Evolutionary conservation across 192 early-diverging fungal species (phyloP).

Genomic region (Podochytrium sp.): DNA sequence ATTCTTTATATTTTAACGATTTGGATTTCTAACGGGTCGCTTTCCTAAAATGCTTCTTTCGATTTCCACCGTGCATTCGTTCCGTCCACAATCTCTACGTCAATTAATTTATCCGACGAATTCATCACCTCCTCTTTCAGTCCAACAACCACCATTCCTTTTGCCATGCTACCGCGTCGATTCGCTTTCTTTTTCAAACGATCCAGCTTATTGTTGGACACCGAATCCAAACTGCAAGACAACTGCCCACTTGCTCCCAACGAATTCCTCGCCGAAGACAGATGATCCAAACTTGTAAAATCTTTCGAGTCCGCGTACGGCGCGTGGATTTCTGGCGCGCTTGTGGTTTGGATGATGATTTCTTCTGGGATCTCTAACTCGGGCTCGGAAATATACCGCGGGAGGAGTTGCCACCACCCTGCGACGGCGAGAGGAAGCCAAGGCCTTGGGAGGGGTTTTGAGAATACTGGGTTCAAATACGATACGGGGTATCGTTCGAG

Average conservation of each 20-base stretch:
- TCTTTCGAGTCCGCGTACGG: background rate
- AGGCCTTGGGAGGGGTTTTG: constrained; percentile 39
- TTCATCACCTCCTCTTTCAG: constrained; percentile 1
- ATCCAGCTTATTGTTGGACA: background rate
- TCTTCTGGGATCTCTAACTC: background rate
- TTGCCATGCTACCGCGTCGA: constrained; percentile 15
- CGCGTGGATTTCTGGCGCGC: background rate
- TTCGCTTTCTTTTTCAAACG: constrained; percentile 1
- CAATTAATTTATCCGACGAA: background rate
- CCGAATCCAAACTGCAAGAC: background rate
- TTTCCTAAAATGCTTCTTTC: background rate
- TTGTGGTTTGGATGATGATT: background rate
- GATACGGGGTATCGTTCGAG: constrained; percentile 37
- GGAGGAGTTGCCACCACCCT: constrained; percentile 25
- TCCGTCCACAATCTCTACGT: background rate
- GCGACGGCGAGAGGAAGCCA: constrained; percentile 47
- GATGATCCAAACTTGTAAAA: background rate
- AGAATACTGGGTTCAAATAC: constrained; percentile 46
- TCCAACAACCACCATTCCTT: constrained; percentile 27
- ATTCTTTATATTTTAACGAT: too few relatives aligned
- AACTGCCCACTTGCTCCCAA: background rate
- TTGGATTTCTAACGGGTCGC: background rate
- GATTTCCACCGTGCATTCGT: background rate
- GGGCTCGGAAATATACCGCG: constrained; percentile 21
- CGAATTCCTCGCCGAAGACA: background rate